These are phyloP conservation scores for Blumeria graminis DNA, from an alignment of 2,329 filamentous ascomycete genomes.

Conservation along the genomic window DNA sequence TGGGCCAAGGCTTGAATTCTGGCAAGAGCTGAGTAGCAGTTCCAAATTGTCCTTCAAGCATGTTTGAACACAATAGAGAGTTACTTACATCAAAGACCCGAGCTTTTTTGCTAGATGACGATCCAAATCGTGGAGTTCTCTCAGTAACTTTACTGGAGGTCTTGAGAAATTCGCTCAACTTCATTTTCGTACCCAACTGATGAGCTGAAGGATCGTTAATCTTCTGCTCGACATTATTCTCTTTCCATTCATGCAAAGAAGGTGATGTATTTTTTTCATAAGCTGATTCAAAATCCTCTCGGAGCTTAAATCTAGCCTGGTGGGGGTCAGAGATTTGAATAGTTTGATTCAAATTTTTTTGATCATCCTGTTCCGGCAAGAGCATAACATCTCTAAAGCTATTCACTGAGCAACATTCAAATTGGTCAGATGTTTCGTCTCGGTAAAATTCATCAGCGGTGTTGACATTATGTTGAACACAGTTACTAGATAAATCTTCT, in stretches of 20 bases:
- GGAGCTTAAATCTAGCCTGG: constrained; percentile 5
- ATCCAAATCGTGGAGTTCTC: constrained; percentile 9
- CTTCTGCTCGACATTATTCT: no score
- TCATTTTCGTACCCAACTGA: no score
- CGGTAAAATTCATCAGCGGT: constrained; percentile 6
- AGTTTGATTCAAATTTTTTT: constrained; percentile 21
- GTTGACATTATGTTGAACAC: constrained; percentile 11
- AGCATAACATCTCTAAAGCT: constrained; percentile 35
- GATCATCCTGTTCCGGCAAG: constrained; percentile 8
- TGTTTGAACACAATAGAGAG: no score
- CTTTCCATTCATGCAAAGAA: no score
- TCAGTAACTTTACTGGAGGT: constrained; percentile 5
- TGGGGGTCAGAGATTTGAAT: constrained; percentile 34
- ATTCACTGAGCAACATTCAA: constrained; percentile 28
- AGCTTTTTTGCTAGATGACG: constrained; percentile 2
- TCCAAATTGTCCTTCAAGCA: background rate
- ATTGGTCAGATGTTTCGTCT: constrained; percentile 16
- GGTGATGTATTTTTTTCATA: no score
- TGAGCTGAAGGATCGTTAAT: no score
- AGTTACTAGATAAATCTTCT: constrained; percentile 14
- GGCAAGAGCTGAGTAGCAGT: background rate
- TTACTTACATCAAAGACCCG: constrained; percentile 15
- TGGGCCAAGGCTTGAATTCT: constrained; percentile 39
- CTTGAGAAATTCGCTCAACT: constrained; percentile 2
- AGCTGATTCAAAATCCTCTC: background rate